Evolutionary conservation across 2,329 filamentous ascomycete genomes (phyloP), one percentile per base, ranked within the genome.

Genomic region (Colletotrichum limetticola): DNA sequence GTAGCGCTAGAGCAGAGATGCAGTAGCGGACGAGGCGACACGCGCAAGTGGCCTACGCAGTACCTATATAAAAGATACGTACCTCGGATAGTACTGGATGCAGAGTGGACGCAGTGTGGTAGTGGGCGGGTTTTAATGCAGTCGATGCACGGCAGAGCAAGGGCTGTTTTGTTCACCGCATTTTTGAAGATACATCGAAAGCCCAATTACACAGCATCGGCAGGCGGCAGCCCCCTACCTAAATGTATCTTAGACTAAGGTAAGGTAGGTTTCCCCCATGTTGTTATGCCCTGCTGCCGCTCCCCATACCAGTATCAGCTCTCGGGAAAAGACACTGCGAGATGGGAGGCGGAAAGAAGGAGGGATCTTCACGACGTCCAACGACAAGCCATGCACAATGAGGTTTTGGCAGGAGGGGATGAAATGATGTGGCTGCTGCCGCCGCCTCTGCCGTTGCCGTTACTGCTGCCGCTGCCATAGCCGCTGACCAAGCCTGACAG

Each of bases 81-180:
- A 63, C 14, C 28, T 8, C 37, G 24, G 6, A 7, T 9, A 16
- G 46, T 16, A 35, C 9, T 63, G 11, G 60, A 24, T 22, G 42
- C 19, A 53, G 35, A 16, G 12, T 16, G 37, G 37, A 42, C 37
- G 37, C 37, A 42, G 37, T 42, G 37, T 42, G 37, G 37, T 11
- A 35, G 37, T 42, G 37, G 37, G 37, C 37, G 16, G 37, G 37
- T 7, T 19, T 42, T 42, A 5, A 42, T 42, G 37, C 37, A 42
- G 37, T 35, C 12, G 16, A 11, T 42, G n/a, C 32, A 58, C 46
- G 56, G 24, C 56, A 53, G 37, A 53, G 55, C 66, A 61, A 42
- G 66, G 71, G 59, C 66, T 49, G 19, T 49, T 28, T 49, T 28
- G 56, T 73, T 73, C 71, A 73, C 71, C 71, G 71, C 71, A 73